Conservation (phyloP, 2,329 filamentous ascomycete genomes). For the Gliomastix tumulicola region DNA sequence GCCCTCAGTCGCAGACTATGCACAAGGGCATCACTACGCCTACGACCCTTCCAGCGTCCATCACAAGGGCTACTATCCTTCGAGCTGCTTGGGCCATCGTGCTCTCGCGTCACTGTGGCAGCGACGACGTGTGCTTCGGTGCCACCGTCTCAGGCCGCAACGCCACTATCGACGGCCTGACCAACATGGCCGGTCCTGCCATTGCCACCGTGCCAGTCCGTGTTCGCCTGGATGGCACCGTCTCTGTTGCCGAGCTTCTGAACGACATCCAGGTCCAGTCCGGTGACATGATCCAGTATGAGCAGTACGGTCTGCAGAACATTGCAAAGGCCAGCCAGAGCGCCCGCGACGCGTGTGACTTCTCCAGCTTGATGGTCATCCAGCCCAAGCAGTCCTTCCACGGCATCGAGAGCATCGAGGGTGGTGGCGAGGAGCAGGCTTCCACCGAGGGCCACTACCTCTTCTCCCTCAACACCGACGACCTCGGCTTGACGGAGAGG, state of each 20-base stretch:
- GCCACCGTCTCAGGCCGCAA: conserved; percentile 5
- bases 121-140: conserved; percentile 16
- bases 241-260: conserved; percentile 6
- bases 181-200: conserved; percentile 8
- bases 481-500: no score
- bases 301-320: conserved; percentile 14
- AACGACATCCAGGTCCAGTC: conserved; percentile 7
- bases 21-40: background rate
- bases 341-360: conserved; percentile 10
- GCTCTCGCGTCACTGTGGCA: conserved; percentile 20
- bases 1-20: background rate
- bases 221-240: conserved; percentile 1
- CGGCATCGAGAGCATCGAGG: no score
- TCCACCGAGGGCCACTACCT: no score
- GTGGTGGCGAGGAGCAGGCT: no score
- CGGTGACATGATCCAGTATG: conserved; percentile 10
- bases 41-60: conserved; percentile 1
- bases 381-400: conserved; percentile 4
- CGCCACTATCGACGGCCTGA: conserved; percentile 9
- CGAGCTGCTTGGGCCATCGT: conserved; percentile 3
- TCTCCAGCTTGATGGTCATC: conserved; percentile 10
- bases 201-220: conserved; percentile 10
- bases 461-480: no score
- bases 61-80: conserved; percentile 11
- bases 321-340: conserved; percentile 9